Percentiles rank a stretch among this genome's conserved stretches.
phyloP scores from a whole-genome alignment of 2,329 filamentous ascomycete genomes.

The Alternaria gansuensis region DNA sequence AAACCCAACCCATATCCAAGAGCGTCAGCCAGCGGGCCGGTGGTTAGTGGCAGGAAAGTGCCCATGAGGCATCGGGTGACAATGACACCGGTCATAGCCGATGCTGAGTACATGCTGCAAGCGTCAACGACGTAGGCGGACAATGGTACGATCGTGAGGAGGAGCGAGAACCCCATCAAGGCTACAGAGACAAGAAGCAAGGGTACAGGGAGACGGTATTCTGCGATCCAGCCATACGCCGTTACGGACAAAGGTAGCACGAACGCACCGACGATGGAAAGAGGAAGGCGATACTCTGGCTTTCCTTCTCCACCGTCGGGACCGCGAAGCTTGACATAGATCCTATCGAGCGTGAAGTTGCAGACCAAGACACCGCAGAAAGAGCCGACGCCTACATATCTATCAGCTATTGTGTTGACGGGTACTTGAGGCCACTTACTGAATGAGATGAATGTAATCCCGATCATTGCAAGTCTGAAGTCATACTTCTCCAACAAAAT shows the following conservation, averaged over 20 bases:
- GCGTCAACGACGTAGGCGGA: slow-evolving; percentile 67
- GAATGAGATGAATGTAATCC: slow-evolving; percentile 64
- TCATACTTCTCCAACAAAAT: slow-evolving; percentile 55
- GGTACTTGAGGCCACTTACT: slow-evolving; percentile 50
- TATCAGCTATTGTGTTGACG: neutral
- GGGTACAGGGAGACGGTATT: slow-evolving; percentile 55
- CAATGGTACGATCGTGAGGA: slow-evolving; percentile 61
- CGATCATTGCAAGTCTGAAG: slow-evolving; percentile 61
- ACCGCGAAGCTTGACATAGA: slow-evolving; percentile 61
- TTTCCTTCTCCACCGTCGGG: slow-evolving; percentile 55
- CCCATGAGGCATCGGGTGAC: slow-evolving; percentile 65
- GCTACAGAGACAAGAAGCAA: slow-evolving; percentile 57
- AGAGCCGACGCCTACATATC: slow-evolving; percentile 58
- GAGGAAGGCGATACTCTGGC: slow-evolving; percentile 65
- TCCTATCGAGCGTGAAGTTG: slow-evolving; percentile 62
- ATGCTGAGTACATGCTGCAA: slow-evolving; percentile 65
- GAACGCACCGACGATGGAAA: slow-evolving; percentile 60
- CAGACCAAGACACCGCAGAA: slow-evolving; percentile 59
- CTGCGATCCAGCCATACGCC: slow-evolving; percentile 63
- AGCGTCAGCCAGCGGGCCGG: slow-evolving; percentile 58
- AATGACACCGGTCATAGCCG: slow-evolving; percentile 66
- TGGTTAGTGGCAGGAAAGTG: slow-evolving; percentile 65
- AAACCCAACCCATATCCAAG: slow-evolving; percentile 65
- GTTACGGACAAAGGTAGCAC: slow-evolving; percentile 58
- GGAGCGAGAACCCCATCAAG: slow-evolving; percentile 58